These are phyloP conservation scores for Lepidium aucheri DNA, from an alignment of 345 rosid species.

Conservation along the genomic window DNA sequence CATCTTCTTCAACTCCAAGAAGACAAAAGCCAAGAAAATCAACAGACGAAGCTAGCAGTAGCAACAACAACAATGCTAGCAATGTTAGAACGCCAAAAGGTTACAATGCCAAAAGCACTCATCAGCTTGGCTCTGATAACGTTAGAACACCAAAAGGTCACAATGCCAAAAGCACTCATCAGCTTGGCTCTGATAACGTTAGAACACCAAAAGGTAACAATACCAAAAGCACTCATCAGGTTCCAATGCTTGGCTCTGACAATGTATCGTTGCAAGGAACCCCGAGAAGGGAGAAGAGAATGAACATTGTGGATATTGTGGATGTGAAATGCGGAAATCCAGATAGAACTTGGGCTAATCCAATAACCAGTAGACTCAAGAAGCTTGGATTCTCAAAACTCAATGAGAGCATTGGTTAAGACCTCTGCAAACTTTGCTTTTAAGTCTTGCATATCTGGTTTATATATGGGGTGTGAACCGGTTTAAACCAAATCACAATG, in stretches of 20 bases:
- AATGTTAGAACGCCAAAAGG: constrained; percentile 39
- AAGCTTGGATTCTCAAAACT: constrained; percentile 96
- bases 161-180: constrained; percentile 26
- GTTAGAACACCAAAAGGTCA: constrained; percentile 40
- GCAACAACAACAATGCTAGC: constrained; percentile 27
- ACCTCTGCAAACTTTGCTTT: neutral
- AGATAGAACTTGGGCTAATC: constrained; percentile 72
- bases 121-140: constrained; percentile 40
- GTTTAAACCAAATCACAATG: constrained; percentile 1
- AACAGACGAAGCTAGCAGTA: constrained; percentile 71
- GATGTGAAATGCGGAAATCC: constrained; percentile 81
- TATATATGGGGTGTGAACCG: constrained; percentile 4
- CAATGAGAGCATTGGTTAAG: constrained; percentile 55
- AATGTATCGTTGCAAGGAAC: constrained; percentile 47
- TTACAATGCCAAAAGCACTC: constrained; percentile 26
- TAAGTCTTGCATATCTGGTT: neutral
- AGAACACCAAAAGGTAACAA: constrained; percentile 41
- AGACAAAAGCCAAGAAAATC: constrained; percentile 52
- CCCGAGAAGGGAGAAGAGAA: constrained; percentile 49
- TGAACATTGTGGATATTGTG: constrained; percentile 71
- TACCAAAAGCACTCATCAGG: constrained; percentile 31
- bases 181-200: constrained; percentile 35
- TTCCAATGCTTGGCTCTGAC: constrained; percentile 69
- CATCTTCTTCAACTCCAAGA: constrained; percentile 40
- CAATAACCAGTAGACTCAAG: constrained; percentile 68